phyloP scores from a whole-genome alignment of 2,329 filamentous ascomycete species.

The Claviceps citrina region DNA sequence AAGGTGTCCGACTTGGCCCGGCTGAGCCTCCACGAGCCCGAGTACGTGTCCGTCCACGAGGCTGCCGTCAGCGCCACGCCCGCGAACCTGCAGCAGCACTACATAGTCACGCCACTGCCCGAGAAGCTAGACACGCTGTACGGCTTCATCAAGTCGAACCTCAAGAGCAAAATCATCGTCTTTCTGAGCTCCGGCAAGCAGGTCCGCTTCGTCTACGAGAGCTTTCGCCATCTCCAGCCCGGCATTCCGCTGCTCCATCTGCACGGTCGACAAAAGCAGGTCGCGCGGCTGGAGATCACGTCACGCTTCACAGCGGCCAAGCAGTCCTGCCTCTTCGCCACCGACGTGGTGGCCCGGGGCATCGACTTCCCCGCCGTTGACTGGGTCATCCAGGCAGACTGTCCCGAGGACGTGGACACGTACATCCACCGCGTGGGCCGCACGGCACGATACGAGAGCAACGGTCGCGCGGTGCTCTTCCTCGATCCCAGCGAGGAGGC shows the following conservation, averaged over 20 bases:
- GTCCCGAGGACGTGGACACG: conserved; percentile 88
- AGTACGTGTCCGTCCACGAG: conserved; percentile 91
- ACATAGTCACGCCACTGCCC: conserved; percentile 67
- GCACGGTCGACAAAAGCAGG: conserved; percentile 86
- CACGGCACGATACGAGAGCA: conserved; percentile 82
- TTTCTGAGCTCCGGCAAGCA: conserved; percentile 94
- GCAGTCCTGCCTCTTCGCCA: conserved; percentile 80
- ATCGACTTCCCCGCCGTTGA: conserved; percentile 94
- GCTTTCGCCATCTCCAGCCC: conserved; percentile 81
- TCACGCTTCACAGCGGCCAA: conserved; percentile 67
- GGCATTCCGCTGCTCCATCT: conserved; percentile 87
- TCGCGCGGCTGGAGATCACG: conserved; percentile 75
- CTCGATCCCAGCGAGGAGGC: conserved; percentile 82
- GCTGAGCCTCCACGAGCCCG: conserved; percentile 73
- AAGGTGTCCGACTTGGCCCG: conserved; percentile 84
- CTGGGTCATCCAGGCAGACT: conserved; percentile 98
- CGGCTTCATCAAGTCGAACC: conserved; percentile 78
- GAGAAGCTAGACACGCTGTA: conserved; percentile 87
- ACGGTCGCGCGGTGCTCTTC: conserved; percentile 79
- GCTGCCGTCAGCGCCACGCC: conserved; percentile 67
- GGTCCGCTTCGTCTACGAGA: conserved; percentile 89
- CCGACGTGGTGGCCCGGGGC: conserved; percentile 85
- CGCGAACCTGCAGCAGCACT: conserved; percentile 73
- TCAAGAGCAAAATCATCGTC: conserved; percentile 89
- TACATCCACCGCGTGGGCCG: conserved; percentile 94